Base-by-base conservation (phyloP, 257 asterid species). In the Solanum raphanifolium region DNA sequence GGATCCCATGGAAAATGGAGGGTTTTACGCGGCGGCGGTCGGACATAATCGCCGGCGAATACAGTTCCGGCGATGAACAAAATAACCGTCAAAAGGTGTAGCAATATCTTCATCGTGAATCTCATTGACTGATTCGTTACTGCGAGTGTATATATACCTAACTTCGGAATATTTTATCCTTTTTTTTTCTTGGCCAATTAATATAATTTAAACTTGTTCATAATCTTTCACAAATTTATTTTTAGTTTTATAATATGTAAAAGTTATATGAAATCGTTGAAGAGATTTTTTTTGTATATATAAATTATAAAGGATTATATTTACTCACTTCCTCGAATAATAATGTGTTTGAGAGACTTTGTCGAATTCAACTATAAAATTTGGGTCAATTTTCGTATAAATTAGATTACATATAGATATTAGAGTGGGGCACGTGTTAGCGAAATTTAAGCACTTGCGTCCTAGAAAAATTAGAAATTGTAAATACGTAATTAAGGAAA, bases 11-110 rank as follows among this genome's bases (percentile, higher is more conserved):
- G 94, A 29, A 94, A 92, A 75, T 86, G 89, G 23, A 96, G 91
- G 32, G 88, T 87, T 87, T 92, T 88, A n/a, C 98, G 95, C 9
- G 98, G 97, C 78, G 91, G 95, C 3, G 99, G 98, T 16, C 99
- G 86, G 55, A 93, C 85, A 66, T 96, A 96, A n/a, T 95, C 94
- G 3, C 90, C 92, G 21, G 92, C 34, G 12, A 91, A 86, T 34
- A 60, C 84, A 48, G 85, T 46, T 18, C 89, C 88, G 66, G 11
- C 74, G 32, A 89, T 21, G 21, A 88, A 62, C 2, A 84, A 23
- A 87, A 86, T 76, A 68, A 86, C 43, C 10, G 52, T 52, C 13
- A 90, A 35, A 16, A 69, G 5, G 38, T 55, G 55, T 7, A 39
- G 75, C 18, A 88, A 27, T 15, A 60, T 36, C 29, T 83, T 89